These are phyloP conservation scores for Colletotrichum limetticola DNA, from an alignment of 2,329 filamentous ascomycete genomes.

Conservation along the genomic window DNA sequence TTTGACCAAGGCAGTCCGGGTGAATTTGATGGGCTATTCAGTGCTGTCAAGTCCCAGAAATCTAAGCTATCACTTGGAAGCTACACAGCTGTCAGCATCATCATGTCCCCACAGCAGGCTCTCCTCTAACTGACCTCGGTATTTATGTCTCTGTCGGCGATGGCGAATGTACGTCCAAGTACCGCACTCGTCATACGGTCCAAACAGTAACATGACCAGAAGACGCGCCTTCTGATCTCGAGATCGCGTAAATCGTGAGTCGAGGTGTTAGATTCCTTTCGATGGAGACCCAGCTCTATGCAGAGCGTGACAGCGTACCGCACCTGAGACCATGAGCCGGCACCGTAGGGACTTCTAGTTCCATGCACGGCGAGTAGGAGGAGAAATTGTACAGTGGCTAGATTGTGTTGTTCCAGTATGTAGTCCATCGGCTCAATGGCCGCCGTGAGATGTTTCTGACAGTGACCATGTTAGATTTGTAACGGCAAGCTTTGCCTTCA, in stretches of 20 bases:
- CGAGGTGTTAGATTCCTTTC: constrained; percentile 23
- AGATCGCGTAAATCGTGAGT: constrained; percentile 32
- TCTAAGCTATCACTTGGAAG: constrained; percentile 40
- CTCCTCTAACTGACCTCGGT: constrained; percentile 36
- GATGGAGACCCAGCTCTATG: constrained; percentile 46
- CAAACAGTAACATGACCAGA: constrained; percentile 49
- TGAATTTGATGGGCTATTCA: background rate
- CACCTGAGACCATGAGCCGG: constrained; percentile 47
- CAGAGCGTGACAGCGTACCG: constrained; percentile 44
- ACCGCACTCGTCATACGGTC: constrained; percentile 47
- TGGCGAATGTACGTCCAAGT: constrained; percentile 47
- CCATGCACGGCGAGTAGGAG: constrained; percentile 46
- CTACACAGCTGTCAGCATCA: background rate
- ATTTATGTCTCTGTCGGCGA: constrained; percentile 47
- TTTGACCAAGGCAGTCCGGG: constrained; percentile 36
- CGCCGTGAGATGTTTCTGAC: constrained; percentile 41
- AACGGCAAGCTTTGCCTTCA: accelerated
- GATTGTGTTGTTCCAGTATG: constrained; percentile 46
- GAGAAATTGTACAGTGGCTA: constrained; percentile 45
- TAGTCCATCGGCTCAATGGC: constrained; percentile 45
- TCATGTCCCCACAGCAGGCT: too few relatives aligned
- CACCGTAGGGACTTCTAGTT: constrained; percentile 46
- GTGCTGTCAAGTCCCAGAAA: constrained; percentile 36
- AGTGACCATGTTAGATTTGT: background rate
- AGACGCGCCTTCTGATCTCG: constrained; percentile 44